A percentile compares a stretch with the other conserved stretches of the same genome.
Evolutionary conservation across 2,329 filamentous ascomycete genomes (phyloP).

Genomic region (Phialemoniopsis sp.): DNA sequence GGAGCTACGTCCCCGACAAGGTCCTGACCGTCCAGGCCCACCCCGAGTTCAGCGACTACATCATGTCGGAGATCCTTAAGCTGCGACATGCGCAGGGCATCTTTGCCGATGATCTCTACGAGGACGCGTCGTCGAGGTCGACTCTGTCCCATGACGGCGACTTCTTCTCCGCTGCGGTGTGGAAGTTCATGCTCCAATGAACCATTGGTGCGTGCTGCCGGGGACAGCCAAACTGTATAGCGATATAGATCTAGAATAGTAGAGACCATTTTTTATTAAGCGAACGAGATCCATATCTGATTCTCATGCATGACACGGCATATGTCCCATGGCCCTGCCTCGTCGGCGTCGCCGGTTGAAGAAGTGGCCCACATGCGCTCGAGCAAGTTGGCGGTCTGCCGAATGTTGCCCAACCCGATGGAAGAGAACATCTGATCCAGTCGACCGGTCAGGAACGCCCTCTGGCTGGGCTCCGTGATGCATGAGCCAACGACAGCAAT

Average conservation of each 20-base stretch:
- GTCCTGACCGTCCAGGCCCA: conserved; percentile 36
- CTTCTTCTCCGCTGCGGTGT: too few relatives aligned
- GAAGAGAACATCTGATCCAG: conserved; percentile 25
- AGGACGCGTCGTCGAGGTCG: conserved; percentile 14
- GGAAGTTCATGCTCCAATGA: too few relatives aligned
- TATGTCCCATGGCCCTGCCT: conserved; percentile 35
- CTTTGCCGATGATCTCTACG: conserved; percentile 65
- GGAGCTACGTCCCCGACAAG: conserved; percentile 27
- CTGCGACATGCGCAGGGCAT: conserved; percentile 61
- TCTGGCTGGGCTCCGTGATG: conserved; percentile 24
- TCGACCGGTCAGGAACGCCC: conserved; percentile 25
- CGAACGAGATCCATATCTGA: conserved; percentile 45
- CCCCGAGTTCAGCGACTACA: conserved; percentile 35
- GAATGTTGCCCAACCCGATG: conserved; percentile 41
- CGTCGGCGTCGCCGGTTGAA: conserved; percentile 13
- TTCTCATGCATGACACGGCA: conserved; percentile 38
- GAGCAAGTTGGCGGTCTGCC: conserved; percentile 32
- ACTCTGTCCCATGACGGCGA: too few relatives aligned
- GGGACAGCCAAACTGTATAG: too few relatives aligned
- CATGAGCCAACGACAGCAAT: conserved; percentile 31
- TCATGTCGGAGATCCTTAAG: conserved; percentile 30
- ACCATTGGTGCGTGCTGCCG: too few relatives aligned
- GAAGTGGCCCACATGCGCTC: conserved; percentile 36
- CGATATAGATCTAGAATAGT: background rate
- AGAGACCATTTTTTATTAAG: conserved; percentile 14